Evolutionary conservation across 257 asterid species (phyloP).

Genomic region (Anisodus tanguticus): DNA sequence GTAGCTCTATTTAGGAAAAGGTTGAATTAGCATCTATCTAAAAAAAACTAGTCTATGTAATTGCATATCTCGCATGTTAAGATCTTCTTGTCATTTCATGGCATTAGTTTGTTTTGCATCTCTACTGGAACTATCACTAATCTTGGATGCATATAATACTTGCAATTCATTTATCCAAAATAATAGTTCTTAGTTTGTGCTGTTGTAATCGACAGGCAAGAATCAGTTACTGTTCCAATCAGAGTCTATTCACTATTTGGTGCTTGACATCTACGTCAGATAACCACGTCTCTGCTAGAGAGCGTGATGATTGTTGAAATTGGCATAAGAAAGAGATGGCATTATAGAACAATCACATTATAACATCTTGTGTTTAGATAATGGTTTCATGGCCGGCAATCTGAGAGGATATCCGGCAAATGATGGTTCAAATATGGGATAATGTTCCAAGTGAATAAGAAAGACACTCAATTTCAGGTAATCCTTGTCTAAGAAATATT

Average conservation of each 20-base stretch:
- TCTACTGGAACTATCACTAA: conserved; percentile 17
- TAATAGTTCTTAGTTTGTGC: conserved; percentile 7
- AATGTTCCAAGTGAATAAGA: background rate
- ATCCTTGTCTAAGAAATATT: background rate
- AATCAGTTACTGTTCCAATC: background rate
- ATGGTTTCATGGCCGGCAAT: conserved; percentile 24
- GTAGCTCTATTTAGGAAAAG: conserved; percentile 25
- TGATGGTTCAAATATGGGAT: conserved; percentile 10
- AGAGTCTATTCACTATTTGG: background rate
- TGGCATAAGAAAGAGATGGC: background rate
- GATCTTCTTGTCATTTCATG: conserved; percentile 14
- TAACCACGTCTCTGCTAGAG: background rate
- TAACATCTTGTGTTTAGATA: background rate
- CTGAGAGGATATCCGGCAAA: background rate
- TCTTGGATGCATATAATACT: background rate
- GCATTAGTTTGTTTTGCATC: background rate
- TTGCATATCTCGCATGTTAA: conserved; percentile 6
- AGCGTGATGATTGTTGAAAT: background rate
- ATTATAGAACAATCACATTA: background rate
- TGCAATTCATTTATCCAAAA: background rate
- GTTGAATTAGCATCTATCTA: background rate
- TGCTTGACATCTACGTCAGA: background rate
- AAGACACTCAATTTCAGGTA: background rate
- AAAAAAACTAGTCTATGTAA: background rate
- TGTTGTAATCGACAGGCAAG: background rate